These are phyloP conservation scores for Beta corolliflora DNA, from an alignment of 179 eudicot species.

Conservation along the genomic window DNA sequence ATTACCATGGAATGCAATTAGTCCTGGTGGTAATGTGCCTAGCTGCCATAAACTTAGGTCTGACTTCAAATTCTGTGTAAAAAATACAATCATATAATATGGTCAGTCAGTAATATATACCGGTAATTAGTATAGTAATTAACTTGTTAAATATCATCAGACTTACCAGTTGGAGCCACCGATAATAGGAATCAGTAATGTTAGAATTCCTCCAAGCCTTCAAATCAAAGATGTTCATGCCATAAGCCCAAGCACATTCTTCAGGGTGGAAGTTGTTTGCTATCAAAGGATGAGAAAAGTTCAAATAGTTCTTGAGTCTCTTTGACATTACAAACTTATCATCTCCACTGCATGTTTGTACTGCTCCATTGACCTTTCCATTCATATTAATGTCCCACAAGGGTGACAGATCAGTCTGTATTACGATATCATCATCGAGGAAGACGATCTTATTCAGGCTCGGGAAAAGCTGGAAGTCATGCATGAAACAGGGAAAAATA, in stretches of 20 bases:
- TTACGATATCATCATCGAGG: constrained; percentile 85
- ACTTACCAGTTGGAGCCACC: constrained; percentile 82
- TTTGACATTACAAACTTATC: constrained; percentile 92
- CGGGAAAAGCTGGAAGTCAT: constrained; percentile 75
- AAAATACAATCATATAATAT: background rate
- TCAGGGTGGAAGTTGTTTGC: constrained; percentile 55
- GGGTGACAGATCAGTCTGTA: constrained; percentile 84
- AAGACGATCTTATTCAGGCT: constrained; percentile 83
- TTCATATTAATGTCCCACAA: constrained; percentile 92
- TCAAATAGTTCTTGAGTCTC: constrained; percentile 74
- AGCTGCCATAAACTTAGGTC: constrained; percentile 96
- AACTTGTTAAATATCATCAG: background rate
- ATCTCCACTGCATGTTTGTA: constrained; percentile 82
- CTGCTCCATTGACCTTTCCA: constrained; percentile 96
- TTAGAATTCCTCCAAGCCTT: constrained; percentile 86
- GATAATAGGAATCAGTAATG: constrained; percentile 70
- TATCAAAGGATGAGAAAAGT: constrained; percentile 90
- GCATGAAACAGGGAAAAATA: background rate
- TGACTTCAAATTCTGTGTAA: constrained; percentile 81
- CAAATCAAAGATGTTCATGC: constrained; percentile 90
- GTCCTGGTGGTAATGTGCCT: constrained; percentile 93
- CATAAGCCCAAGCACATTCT: constrained; percentile 99
- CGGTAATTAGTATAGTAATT: background rate
- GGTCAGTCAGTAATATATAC: background rate
- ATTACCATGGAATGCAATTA: constrained; percentile 87